A percentile compares a stretch with the other conserved stretches of the same genome.
Evolutionary conservation across 1,284 basidiomycete genomes (phyloP).

Genomic region (Moesziomyces sp.): DNA sequence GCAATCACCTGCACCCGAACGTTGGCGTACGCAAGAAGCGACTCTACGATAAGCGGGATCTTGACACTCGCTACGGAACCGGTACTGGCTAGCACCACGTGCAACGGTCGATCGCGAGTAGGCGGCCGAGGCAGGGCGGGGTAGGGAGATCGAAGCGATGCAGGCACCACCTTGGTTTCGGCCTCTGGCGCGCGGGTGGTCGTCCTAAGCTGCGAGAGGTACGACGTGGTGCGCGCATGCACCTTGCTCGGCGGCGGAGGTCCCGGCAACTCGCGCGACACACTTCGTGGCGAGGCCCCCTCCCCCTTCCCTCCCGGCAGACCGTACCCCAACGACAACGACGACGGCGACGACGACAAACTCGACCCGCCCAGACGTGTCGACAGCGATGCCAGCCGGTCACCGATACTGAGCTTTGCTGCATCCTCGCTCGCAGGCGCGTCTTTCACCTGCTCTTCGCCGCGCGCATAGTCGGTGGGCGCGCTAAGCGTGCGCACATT

Average conservation of each 20-base stretch:
- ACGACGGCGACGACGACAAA: constrained; percentile 12
- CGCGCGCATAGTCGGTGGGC: constrained; percentile 8
- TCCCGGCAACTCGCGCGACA: constrained; percentile 25
- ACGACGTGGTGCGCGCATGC: constrained; percentile 8
- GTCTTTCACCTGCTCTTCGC: constrained; percentile 15
- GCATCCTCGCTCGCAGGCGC: not conserved
- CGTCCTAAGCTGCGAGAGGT: constrained; percentile 5
- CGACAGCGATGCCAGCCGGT: constrained; percentile 75
- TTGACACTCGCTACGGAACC: constrained; percentile 96
- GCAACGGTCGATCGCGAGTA: constrained; percentile 49
- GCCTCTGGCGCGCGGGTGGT: not conserved
- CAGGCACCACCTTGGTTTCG: constrained; percentile 20
- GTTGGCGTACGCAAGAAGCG: constrained; percentile 76
- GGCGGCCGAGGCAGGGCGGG: constrained; percentile 49
- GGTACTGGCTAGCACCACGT: constrained; percentile 86
- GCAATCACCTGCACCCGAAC: constrained; percentile 87
- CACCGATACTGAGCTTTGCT: constrained; percentile 11
- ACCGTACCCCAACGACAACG: constrained; percentile 11
- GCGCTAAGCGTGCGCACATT: not conserved
- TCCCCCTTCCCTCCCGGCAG: not conserved
- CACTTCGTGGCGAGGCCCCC: constrained; percentile 7
- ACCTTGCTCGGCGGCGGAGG: constrained; percentile 29
- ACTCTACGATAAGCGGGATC: constrained; percentile 84
- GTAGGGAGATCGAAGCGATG: constrained; percentile 59
- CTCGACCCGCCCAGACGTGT: constrained; percentile 66